Evolutionary conservation across 2,329 filamentous ascomycete genomes (phyloP).

Genomic region (Cladosporium sp.): DNA sequence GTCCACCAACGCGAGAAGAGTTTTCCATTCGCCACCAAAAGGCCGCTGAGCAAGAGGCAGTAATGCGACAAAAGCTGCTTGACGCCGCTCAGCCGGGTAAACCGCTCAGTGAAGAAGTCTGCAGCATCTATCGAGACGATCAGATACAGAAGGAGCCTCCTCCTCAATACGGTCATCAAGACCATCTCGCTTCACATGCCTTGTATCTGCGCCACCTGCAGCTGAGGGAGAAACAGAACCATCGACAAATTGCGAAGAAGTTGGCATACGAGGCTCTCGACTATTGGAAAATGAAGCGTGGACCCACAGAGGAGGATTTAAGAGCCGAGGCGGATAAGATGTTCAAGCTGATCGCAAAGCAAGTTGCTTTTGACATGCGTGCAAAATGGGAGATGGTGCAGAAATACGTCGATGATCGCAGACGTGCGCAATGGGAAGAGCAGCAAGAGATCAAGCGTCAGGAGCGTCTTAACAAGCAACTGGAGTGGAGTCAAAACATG

Average conservation of each 20-base stretch:
- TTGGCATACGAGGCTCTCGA: constrained; percentile 74
- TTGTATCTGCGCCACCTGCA: constrained; percentile 77
- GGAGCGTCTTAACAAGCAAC: constrained; percentile 62
- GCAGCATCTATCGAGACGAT: constrained; percentile 52
- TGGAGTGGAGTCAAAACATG: constrained; percentile 29
- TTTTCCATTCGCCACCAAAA: constrained; percentile 22
- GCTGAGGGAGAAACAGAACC: constrained; percentile 70
- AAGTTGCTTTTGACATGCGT: constrained; percentile 62
- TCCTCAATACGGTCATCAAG: constrained; percentile 78
- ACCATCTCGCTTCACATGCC: constrained; percentile 78
- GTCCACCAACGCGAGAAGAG: constrained; percentile 24
- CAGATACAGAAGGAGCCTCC: constrained; percentile 64
- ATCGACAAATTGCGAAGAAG: constrained; percentile 72
- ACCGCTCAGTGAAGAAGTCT: constrained; percentile 60
- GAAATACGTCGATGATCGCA: constrained; percentile 54
- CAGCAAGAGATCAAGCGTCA: constrained; percentile 66
- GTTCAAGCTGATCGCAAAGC: constrained; percentile 65
- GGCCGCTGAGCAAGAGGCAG: constrained; percentile 26
- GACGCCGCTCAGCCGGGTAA: constrained; percentile 72
- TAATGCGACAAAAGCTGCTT: constrained; percentile 52
- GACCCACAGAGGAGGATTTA: constrained; percentile 75
- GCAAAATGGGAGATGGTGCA: constrained; percentile 58
- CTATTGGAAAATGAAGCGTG: constrained; percentile 69
- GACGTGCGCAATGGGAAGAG: constrained; percentile 56
- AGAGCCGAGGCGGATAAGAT: constrained; percentile 68